Conservation (phyloP, 225 moss, liverwort and hornwort genomes). For the Marchantia paleacea region DNA sequence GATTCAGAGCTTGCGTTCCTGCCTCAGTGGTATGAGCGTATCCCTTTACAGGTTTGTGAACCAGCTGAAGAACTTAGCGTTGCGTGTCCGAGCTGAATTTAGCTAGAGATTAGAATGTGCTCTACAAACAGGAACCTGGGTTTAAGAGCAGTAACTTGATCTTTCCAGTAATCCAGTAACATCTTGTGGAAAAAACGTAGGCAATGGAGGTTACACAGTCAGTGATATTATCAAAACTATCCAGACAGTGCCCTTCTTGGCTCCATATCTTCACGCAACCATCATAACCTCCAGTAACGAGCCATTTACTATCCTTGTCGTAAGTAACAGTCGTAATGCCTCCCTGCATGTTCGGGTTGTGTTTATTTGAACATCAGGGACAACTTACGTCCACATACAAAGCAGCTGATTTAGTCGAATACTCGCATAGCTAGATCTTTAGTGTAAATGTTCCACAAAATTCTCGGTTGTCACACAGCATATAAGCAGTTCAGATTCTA, state of each 20-base stretch:
- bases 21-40: background rate
- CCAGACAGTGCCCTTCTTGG: slow-evolving; percentile 72
- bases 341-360: slow-evolving; percentile 40
- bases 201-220: slow-evolving; percentile 69
- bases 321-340: slow-evolving; percentile 60
- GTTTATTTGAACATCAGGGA: background rate
- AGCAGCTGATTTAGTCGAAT: too few relatives aligned
- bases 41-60: background rate
- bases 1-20: background rate
- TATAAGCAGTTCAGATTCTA: too few relatives aligned
- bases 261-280: slow-evolving; percentile 74
- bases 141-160: slow-evolving; percentile 33
- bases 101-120: background rate
- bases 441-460: too few relatives aligned
- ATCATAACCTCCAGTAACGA: slow-evolving; percentile 71
- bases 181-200: slow-evolving; percentile 57
- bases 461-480: too few relatives aligned
- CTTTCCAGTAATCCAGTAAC: slow-evolving; percentile 68
- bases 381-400: background rate
- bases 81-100: background rate
- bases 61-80: background rate
- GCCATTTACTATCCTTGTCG: slow-evolving; percentile 62
- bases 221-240: slow-evolving; percentile 52
- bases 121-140: background rate
- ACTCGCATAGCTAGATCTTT: too few relatives aligned